phyloP scores from a whole-genome alignment of 495 filamentous ascomycete species.

The Jackrogersella minutella region DNA sequence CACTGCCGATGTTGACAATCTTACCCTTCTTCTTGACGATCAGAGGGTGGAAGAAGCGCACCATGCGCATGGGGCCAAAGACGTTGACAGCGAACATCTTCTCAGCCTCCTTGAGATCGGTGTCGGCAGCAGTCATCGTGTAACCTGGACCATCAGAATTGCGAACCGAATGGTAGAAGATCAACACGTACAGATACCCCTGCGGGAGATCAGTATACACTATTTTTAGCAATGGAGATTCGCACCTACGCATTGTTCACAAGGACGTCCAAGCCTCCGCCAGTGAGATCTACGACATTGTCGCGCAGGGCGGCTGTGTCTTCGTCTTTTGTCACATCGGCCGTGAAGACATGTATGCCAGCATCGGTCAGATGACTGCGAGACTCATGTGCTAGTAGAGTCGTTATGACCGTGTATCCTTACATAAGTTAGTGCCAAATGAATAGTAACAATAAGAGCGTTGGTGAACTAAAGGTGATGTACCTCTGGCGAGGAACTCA shows the following conservation, averaged over 20 bases:
- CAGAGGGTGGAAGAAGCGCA: not conserved
- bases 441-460: not conserved
- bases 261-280: not conserved
- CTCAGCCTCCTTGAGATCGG: not conserved
- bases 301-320: not conserved
- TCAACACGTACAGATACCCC: too few relatives aligned
- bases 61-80: not conserved
- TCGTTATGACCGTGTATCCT: too few relatives aligned
- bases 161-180: too few relatives aligned
- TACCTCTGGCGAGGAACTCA: too few relatives aligned
- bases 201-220: not conserved
- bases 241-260: not conserved
- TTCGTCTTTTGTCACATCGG: not conserved
- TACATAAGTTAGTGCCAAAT: too few relatives aligned
- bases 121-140: not conserved
- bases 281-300: not conserved
- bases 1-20: not conserved
- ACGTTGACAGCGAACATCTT: not conserved
- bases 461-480: too few relatives aligned
- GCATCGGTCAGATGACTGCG: not conserved
- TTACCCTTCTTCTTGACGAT: not conserved
- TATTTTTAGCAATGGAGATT: not conserved
- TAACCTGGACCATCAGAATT: not conserved
- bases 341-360: not conserved
- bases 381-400: not conserved